phyloP scores from a whole-genome alignment of 352 stramenopile species.

The Phytophthora citricola region DNA sequence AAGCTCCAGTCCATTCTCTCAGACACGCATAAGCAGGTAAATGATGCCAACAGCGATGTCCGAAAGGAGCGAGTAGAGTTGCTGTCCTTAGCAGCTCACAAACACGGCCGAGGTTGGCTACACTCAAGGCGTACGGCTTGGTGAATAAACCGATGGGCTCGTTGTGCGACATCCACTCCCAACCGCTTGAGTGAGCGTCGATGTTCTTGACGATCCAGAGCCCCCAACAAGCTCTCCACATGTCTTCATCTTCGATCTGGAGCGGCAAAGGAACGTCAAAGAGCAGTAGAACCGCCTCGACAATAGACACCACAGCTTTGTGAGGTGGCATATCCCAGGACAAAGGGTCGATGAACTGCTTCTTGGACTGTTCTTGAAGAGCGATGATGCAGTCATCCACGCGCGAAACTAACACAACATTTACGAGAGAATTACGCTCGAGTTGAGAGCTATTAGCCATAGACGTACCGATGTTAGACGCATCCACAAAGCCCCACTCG shows the following conservation, averaged over 20 bases:
- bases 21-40: constrained; percentile 62
- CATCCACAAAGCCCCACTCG: constrained; percentile 62
- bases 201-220: constrained; percentile 86
- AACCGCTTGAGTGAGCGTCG: constrained; percentile 63
- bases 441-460: background rate
- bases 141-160: constrained; percentile 74
- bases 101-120: constrained; percentile 45
- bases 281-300: constrained; percentile 63
- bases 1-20: constrained; percentile 55
- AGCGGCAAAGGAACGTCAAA: constrained; percentile 48
- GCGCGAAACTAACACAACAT: constrained; percentile 41
- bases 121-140: constrained; percentile 67
- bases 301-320: constrained; percentile 47
- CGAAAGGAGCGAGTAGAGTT: constrained; percentile 17
- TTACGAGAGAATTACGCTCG: no score
- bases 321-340: constrained; percentile 65
- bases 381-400: constrained; percentile 70
- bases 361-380: constrained; percentile 61
- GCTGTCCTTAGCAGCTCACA: constrained; percentile 36
- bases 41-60: constrained; percentile 60
- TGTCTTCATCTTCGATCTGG: constrained; percentile 32
- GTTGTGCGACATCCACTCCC: constrained; percentile 72
- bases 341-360: constrained; percentile 69
- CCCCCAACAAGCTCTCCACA: constrained; percentile 61
- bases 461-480: constrained; percentile 57